Evolutionary conservation across 2,329 filamentous ascomycete species (phyloP).

Genomic region (Colletotrichum orbiculare): DNA sequence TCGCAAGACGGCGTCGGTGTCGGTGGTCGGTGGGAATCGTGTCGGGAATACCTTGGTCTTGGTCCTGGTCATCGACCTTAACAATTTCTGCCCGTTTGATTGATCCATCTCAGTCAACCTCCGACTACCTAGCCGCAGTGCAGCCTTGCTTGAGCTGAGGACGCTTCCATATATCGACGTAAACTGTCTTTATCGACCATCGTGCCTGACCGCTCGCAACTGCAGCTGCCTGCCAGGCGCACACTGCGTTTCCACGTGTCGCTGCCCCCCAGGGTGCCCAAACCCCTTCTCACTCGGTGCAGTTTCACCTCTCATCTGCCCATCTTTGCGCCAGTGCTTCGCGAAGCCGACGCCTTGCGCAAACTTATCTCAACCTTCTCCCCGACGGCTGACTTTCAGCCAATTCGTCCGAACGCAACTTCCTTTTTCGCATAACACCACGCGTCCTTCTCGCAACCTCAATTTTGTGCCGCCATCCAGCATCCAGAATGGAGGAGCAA

Average conservation of each 20-base stretch:
- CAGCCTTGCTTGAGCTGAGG: slow-evolving; percentile 29
- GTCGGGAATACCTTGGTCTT: too few species aligned
- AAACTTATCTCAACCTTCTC: slow-evolving; percentile 13
- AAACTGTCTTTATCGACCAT: slow-evolving; percentile 1
- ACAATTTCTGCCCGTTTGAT: slow-evolving; percentile 26
- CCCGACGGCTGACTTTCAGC: slow-evolving; percentile 3
- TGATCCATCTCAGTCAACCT: slow-evolving; percentile 23
- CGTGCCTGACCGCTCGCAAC: not conserved
- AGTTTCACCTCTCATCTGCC: slow-evolving; percentile 16
- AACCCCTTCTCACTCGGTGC: slow-evolving; percentile 10
- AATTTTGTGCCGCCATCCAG: not conserved
- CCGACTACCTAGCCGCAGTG: not conserved
- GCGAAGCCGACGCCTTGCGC: slow-evolving; percentile 2
- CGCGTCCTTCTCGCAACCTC: not conserved
- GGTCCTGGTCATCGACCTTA: slow-evolving; percentile 23
- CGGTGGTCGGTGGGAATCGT: not conserved
- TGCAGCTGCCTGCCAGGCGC: not conserved
- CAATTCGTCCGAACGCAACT: slow-evolving; percentile 1
- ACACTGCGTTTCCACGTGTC: slow-evolving; percentile 1
- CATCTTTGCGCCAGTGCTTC: slow-evolving; percentile 16
- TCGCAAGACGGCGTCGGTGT: slow-evolving; percentile 11
- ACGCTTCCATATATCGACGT: slow-evolving; percentile 14
- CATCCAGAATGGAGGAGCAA: slow-evolving; percentile 30
- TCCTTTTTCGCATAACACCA: not conserved
- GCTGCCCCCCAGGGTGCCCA: not conserved